Base-by-base conservation (phyloP, 345 rosid species). In the Anacardium occidentale region DNA sequence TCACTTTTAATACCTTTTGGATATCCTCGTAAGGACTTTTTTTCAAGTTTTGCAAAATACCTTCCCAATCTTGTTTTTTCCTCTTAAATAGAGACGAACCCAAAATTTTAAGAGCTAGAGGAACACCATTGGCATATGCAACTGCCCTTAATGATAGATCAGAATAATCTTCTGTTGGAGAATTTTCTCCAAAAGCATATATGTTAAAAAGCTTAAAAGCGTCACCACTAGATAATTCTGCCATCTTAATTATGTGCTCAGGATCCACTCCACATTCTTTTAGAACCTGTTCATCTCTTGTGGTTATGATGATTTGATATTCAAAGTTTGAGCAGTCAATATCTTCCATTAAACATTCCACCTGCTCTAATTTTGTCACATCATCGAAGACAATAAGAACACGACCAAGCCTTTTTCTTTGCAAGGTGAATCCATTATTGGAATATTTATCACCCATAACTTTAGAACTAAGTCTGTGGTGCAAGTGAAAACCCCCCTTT, bases 381-480 rank as follows among this genome's bases (percentile, higher is more conserved):
- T n/a, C n/a, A n/a, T n/a, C n/a, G n/a, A n/a, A n/a, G n/a, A n/a
- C n/a, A n/a, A n/a, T n/a, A n/a, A n/a, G n/a, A n/a, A n/a, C n/a
- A n/a, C n/a, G n/a, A n/a, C n/a, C n/a, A n/a, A n/a, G n/a, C n/a
- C n/a, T n/a, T n/a, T n/a, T n/a, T n/a, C n/a, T n/a, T n/a, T n/a
- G n/a, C n/a, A n/a, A n/a, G n/a, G n/a, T n/a, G n/a, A n/a, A n/a
- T n/a, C n/a, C n/a, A n/a, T n/a, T n/a, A n/a, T n/a, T n/a, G n/a
- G n/a, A n/a, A n/a, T n/a, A n/a, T n/a, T n/a, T n/a, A n/a, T n/a
- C n/a, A n/a, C n/a, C n/a, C n/a, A 73, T 54, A 24, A 84, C 52
- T 1, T 70, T 61, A 1, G 76, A 70, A 53, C 82, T 64, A 29
- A 82, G 70, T 20, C 75, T 26, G 44, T 26, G 62, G 70, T 32